Base-by-base conservation (phyloP, 805 yeast species). In the Wickerhamiella lipophila region DNA sequence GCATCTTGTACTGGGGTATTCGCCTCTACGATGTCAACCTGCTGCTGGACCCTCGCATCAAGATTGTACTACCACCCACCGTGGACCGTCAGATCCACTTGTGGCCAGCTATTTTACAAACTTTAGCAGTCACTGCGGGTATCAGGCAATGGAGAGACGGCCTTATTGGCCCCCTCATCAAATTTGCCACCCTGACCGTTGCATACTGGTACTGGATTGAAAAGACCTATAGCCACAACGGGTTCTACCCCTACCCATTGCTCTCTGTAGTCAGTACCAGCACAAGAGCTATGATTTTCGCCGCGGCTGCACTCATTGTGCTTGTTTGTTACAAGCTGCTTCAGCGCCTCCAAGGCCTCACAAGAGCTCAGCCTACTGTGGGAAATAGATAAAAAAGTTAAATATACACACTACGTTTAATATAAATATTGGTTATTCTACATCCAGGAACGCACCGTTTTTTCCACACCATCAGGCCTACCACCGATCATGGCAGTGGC, bases 201-300 rank as follows among this genome's bases (percentile, higher is more conserved):
- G 60, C 53, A n/a, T 64, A 64, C 58, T 64, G 64, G 64, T 39
- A 40, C 29, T 64, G 68, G 68, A 52, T 58, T 26, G 61, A 63
- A 50, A 50, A 53, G 42, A 55, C 64, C 3, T 52, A 40, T 39
- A 29, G 52, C 12, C 40, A 45, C 44, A 64, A 64, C 51, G 60
- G 61, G 18, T 58, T 58, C 51, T 63, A 56, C 46, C 68, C 68
- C 13, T 64, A 64, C 48, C 68, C 68, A 4, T 41, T 64, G 45
- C 51, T 64, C 2, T 56, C 50, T 5, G 50, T 59, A 19, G 55
- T 62, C 16, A 43, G 22, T 34, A 47, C 48, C 13, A 47, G 42
- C 38, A 55, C 51, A 46, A 55, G 64, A 25, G 53, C 47, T 3
- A 47, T 22, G 11, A 34, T 64, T 12, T 60, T 62, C 22, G 52